Evolutionary conservation across 495 filamentous ascomycete species (phyloP).

Genomic region (Bacidia rubella): DNA sequence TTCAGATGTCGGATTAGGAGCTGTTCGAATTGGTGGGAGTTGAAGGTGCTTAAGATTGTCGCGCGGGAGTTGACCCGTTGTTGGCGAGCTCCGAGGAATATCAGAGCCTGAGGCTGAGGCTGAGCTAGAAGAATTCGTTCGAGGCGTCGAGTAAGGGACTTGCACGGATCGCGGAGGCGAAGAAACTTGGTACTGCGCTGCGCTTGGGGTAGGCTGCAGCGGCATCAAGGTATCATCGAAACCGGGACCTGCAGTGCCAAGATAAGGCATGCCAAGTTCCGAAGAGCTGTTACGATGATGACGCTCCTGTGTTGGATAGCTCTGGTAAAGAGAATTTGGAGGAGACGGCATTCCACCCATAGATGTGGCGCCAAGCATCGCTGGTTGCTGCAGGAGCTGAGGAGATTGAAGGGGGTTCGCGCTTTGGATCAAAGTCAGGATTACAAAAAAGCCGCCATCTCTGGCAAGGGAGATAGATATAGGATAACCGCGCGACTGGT

Average conservation of each 20-base stretch:
- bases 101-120: slow-evolving; percentile 12
- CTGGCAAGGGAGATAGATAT: slow-evolving; percentile 18
- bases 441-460: slow-evolving; percentile 17
- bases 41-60: slow-evolving; percentile 18
- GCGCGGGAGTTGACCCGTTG: slow-evolving; percentile 4
- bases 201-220: slow-evolving; percentile 14
- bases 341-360: slow-evolving; percentile 10
- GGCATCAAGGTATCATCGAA: slow-evolving; percentile 12
- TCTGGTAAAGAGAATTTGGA: slow-evolving; percentile 9
- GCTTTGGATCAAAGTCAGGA: slow-evolving; percentile 18
- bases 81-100: slow-evolving; percentile 12
- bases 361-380: slow-evolving; percentile 10
- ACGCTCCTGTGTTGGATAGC: slow-evolving; percentile 3
- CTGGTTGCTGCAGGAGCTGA: slow-evolving; percentile 5
- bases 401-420: slow-evolving; percentile 15
- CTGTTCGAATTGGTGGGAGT: slow-evolving; percentile 19
- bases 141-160: slow-evolving; percentile 12
- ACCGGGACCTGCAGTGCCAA: slow-evolving; percentile 1
- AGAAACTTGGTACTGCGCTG: slow-evolving; percentile 14
- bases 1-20: slow-evolving; percentile 9
- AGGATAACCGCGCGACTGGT: slow-evolving; percentile 18
- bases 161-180: slow-evolving; percentile 15
- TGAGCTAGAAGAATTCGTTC: slow-evolving; percentile 13
- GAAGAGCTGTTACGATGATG: slow-evolving; percentile 14
- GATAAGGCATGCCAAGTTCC: slow-evolving; percentile 10